Evolutionary conservation across 176 grass and related monocot species (phyloP).

Genomic region (Hsuehochloa calcarea): DNA sequence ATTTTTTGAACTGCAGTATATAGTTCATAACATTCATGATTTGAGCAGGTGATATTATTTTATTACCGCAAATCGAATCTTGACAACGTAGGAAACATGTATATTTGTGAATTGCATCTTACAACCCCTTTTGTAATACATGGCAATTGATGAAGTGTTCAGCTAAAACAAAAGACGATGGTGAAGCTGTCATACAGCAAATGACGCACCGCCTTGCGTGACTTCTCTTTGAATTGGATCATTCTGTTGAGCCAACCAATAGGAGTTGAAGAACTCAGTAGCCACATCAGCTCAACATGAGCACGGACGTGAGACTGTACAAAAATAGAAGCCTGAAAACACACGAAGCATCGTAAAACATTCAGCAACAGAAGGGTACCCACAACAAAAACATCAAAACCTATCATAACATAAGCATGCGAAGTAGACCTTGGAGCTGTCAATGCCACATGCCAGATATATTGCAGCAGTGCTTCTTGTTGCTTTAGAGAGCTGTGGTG

Average conservation of each 20-base stretch:
- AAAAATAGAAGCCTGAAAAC: conserved; percentile 88
- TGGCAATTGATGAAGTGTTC: conserved; percentile 3
- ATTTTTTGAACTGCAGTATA: not conserved
- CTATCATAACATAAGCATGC: conserved; percentile 8
- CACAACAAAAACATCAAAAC: not conserved
- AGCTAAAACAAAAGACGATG: conserved; percentile 35
- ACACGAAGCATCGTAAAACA: not conserved
- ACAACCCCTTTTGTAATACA: not conserved
- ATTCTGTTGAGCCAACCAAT: conserved; percentile 97
- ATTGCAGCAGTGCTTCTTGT: conserved; percentile 95
- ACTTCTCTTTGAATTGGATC: conserved; percentile 99
- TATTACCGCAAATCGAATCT: not conserved
- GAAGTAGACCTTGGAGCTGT: conserved; percentile 82
- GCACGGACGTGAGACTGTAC: conserved; percentile 96
- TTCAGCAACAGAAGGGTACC: conserved; percentile 17
- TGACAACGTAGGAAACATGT: not conserved
- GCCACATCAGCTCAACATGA: conserved; percentile 99
- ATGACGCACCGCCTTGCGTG: conserved; percentile 97
- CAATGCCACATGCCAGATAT: conserved; percentile 91
- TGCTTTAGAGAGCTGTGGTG: conserved; percentile 70
- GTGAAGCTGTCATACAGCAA: conserved; percentile 73
- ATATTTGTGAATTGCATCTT: conserved; percentile 8
- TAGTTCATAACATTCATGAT: not conserved
- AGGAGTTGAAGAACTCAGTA: conserved; percentile 89
- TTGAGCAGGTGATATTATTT: not conserved